Evolutionary conservation across 2,329 filamentous ascomycete species (phyloP), one percentile per base, ranked within the genome.

Genomic region (Fusarium agapanthi): DNA sequence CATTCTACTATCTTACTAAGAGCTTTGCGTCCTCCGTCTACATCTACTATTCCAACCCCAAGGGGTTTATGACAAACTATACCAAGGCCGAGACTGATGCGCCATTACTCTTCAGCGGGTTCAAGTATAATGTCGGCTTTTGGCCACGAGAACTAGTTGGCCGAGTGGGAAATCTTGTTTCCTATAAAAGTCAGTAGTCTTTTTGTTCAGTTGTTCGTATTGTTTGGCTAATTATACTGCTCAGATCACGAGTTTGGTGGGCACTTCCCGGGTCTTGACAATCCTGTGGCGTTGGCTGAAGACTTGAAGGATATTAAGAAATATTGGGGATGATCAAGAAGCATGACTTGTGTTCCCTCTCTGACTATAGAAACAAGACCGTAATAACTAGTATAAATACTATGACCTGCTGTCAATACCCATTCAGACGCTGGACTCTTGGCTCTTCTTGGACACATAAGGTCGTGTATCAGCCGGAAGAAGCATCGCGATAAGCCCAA

Each of bases 381-480:
- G 34, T 4, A 16, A 1, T 35, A 16, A 16, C 34, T 35, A 35
- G 1, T 16, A 4, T 2, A 35, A 35, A 16, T 35, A 4, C 3
- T 35, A 35, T 16, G 3, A 9, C 34, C 15, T 35, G 15, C 34
- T 35, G 3, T 3, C 2, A 35, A 35, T 35, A 35, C 34, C 14
- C 3, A 9, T 7, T 18, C 15, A 35, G 15, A 16, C 30, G 1
- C n/a, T 35, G 0, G 30, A 20, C 4, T 7, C 2, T 0, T 51
- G n/a, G 6, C 16, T 20, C 47, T 38, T 43, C 4, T 58, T 58
- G 0, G 55, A 58, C 0, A n/a, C n/a, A 37, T 37, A 50, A 5
- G 32, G 41, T 26, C 12, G 1, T 0, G 58, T 61, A 32, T 61
- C 58, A 12, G 34, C 58, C 5, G 47, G 48, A 1, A 61, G 13